Conservation (phyloP, 768 basidiomycete genomes). For the Suillus sp. region DNA sequence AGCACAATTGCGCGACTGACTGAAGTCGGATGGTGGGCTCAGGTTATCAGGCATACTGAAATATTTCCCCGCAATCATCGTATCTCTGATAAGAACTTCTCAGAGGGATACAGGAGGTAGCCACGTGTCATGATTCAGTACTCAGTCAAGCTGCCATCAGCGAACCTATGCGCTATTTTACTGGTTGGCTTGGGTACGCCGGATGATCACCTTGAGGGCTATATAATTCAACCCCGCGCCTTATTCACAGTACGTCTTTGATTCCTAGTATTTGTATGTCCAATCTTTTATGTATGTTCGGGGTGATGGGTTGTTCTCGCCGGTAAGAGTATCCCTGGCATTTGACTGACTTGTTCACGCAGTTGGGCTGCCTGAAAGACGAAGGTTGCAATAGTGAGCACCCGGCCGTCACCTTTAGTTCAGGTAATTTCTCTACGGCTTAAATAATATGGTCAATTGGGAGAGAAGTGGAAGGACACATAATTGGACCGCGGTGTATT, state of each 20-base stretch:
- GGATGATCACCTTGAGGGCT: no score
- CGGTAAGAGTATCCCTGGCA: background rate
- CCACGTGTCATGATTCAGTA: no score
- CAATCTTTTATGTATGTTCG: background rate
- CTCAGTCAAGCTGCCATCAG: no score
- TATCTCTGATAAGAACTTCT: background rate
- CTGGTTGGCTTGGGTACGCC: no score
- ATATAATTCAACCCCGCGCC: background rate
- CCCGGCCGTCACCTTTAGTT: no score
- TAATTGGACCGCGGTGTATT: no score
- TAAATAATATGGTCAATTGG: background rate
- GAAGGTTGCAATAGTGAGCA: no score
- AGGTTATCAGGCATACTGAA: no score
- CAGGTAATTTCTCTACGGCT: no score
- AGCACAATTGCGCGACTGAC: background rate
- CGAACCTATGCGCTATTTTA: no score
- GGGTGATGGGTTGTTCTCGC: background rate
- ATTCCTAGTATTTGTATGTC: background rate
- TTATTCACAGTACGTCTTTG: background rate
- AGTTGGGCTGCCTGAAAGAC: no score
- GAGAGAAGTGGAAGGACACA: background rate
- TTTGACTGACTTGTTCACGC: background rate
- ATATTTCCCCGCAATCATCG: background rate
- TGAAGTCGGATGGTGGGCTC: background rate
- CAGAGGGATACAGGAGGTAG: background rate